Base-by-base conservation (phyloP, 2,329 filamentous ascomycete species). In the Pseudogymnoascus pannorum region DNA sequence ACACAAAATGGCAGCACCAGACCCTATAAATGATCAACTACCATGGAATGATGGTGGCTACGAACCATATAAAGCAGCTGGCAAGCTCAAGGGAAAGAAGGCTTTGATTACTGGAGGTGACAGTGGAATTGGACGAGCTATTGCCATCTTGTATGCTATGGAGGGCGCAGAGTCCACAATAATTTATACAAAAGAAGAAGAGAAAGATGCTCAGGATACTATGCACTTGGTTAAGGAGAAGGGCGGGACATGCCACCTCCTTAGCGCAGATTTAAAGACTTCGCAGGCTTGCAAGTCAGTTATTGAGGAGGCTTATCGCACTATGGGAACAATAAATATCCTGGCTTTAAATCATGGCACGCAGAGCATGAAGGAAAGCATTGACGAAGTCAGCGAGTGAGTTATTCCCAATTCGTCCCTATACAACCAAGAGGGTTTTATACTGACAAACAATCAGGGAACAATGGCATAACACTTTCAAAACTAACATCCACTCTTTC, bases 31-130 rank as follows among this genome's bases (percentile, higher is more conserved):
- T 61, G 84, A 87, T 61, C 77, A 87, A 62, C 74, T 92, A 2
- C 89, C 89, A 0, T 86, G 84, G 4, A 80, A 82, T 16, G 83
- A 88, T 62, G 87, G 87, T 36, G 84, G 84, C 11, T 86, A 83
- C 67, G 83, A 88, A 68, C 81, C 81, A 57, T 93, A 94, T 76
- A 85, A 86, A 70, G 83, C 88, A 3, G 87, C 89, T 1, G 86
- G 85, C 57, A 95, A 94, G 75, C 82, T 94, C 5, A 75, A 83
- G 68, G 89, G 85, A 64, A 89, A 87, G 74, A 88, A 84, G 63
- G 89, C 89, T 6, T 74, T 94, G 62, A 93, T 94, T 68, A 93
- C 90, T 0, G 89, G 89, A 14, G 90, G 90, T 3, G 89, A 93
- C 73, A 87, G 83, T 5, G 89, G 90, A 1, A 93, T 94, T 65